phyloP scores from a whole-genome alignment of 192 early-diverging fungal species.

The Backusella liffmaniae region DNA sequence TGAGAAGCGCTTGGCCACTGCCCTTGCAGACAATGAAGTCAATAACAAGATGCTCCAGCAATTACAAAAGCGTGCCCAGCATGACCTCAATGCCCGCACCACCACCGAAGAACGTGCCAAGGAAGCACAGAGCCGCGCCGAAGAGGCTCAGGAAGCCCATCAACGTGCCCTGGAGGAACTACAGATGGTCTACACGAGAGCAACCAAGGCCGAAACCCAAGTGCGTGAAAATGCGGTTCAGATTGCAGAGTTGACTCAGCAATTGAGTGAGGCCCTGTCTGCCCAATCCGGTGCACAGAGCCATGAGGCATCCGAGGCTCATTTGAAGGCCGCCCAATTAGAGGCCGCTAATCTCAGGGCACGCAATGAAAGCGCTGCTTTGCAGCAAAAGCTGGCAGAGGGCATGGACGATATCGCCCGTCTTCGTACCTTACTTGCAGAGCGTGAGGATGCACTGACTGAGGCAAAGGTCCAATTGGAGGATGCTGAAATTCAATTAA shows the following conservation, averaged over 20 bases:
- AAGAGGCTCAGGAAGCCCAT: slow-evolving; percentile 54
- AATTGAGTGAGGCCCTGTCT: slow-evolving; percentile 24
- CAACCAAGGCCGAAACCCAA: slow-evolving; percentile 43
- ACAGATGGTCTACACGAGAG: slow-evolving; percentile 41
- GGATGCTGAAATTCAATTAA: slow-evolving; percentile 46
- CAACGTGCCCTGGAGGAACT: slow-evolving; percentile 48
- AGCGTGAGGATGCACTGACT: slow-evolving; percentile 41
- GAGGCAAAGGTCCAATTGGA: slow-evolving; percentile 46
- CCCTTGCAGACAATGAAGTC: slow-evolving; percentile 47
- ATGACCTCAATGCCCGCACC: slow-evolving; percentile 44
- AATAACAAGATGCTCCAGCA: slow-evolving; percentile 40
- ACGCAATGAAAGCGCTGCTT: slow-evolving; percentile 44
- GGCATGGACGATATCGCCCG: slow-evolving; percentile 44
- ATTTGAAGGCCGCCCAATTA: slow-evolving; percentile 46
- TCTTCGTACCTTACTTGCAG: slow-evolving; percentile 37
- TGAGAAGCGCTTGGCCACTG: slow-evolving; percentile 43
- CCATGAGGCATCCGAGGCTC: slow-evolving; percentile 28
- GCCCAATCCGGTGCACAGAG: slow-evolving; percentile 3
- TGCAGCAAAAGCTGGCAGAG: slow-evolving; percentile 45
- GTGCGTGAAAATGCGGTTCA: slow-evolving; percentile 39
- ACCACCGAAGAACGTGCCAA: slow-evolving; percentile 49
- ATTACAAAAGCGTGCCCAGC: slow-evolving; percentile 45
- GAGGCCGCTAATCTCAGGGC: slow-evolving; percentile 49
- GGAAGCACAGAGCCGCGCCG: slow-evolving; percentile 50
- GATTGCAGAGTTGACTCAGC: slow-evolving; percentile 30